Evolutionary conservation across 2,329 filamentous ascomycete species (phyloP).

Genomic region (Trichoderma pleuroti): DNA sequence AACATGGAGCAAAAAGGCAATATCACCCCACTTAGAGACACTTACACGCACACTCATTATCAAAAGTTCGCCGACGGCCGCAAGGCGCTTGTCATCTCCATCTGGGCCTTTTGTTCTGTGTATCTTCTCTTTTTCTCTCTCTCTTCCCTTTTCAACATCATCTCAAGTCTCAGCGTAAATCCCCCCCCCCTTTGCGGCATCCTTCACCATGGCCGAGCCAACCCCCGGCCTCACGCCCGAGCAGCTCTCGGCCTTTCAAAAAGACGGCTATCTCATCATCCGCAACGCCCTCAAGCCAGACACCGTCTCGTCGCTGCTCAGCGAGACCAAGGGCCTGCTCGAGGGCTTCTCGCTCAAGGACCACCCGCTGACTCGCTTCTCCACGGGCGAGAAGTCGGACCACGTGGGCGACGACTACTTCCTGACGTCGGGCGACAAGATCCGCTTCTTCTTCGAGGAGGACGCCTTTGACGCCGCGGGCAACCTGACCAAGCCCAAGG

Average conservation of each 20-base stretch:
- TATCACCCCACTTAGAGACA: conserved; percentile 12
- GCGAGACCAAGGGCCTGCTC: conserved; percentile 72
- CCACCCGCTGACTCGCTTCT: conserved; percentile 93
- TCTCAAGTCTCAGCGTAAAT: neutral
- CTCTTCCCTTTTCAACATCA: neutral
- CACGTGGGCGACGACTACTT: conserved; percentile 97
- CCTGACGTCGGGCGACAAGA: conserved; percentile 80
- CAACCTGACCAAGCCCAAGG: conserved; percentile 71
- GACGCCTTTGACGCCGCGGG: conserved; percentile 72
- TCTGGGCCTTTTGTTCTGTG: neutral
- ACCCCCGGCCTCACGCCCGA: conserved; percentile 60
- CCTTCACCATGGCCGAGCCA: conserved; percentile 22
- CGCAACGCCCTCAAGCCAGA: conserved; percentile 66
- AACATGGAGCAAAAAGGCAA: neutral
- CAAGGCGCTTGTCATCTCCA: neutral
- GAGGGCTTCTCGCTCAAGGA: conserved; percentile 70
- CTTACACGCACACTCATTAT: neutral
- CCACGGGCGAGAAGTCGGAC: conserved; percentile 68
- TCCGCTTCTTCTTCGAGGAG: conserved; percentile 97
- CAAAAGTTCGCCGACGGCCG: conserved; percentile 1
- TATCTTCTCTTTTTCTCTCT: neutral
- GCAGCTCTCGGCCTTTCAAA: conserved; percentile 69
- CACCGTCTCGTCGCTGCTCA: conserved; percentile 65
- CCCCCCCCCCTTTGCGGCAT: no score
- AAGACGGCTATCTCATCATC: conserved; percentile 88